Conservation (phyloP, 768 basidiomycete species). For the Mycena epipterygia region DNA sequence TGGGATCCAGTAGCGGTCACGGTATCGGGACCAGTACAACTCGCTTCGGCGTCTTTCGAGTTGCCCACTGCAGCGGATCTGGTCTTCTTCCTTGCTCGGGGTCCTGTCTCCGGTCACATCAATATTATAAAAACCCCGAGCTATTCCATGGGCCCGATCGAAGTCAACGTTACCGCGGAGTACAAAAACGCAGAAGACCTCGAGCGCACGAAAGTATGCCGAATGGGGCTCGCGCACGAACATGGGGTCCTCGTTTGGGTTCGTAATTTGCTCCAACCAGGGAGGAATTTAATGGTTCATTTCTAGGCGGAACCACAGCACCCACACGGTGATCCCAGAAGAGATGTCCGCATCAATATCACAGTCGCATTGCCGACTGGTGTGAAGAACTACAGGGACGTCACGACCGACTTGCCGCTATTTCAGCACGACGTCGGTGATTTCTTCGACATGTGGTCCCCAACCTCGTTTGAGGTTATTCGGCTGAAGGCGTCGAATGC, state of each 20-base stretch:
- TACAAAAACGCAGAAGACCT: not conserved
- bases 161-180: constrained; percentile 11
- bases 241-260: constrained; percentile 30
- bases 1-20: not conserved
- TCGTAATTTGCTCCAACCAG: not conserved
- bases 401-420: constrained; percentile 18
- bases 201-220: constrained; percentile 12
- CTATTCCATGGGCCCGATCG: not conserved
- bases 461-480: constrained; percentile 2
- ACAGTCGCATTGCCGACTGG: constrained; percentile 18
- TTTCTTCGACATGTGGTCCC: constrained; percentile 2
- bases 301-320: constrained; percentile 21
- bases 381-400: constrained; percentile 4
- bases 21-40: not conserved
- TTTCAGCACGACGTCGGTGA: constrained; percentile 16
- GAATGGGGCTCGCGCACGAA: constrained; percentile 6
- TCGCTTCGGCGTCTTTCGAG: constrained; percentile 14
- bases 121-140: not conserved
- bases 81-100: constrained; percentile 23
- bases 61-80: constrained; percentile 16
- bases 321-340: constrained; percentile 4
- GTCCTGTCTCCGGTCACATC: constrained; percentile 16
- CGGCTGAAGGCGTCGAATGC: constrained; percentile 18
- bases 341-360: constrained; percentile 19
- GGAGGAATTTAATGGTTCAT: not conserved